These are phyloP conservation scores for Chaetomium sp. DNA, from an alignment of 2,329 filamentous ascomycete genomes.

Conservation along the genomic window DNA sequence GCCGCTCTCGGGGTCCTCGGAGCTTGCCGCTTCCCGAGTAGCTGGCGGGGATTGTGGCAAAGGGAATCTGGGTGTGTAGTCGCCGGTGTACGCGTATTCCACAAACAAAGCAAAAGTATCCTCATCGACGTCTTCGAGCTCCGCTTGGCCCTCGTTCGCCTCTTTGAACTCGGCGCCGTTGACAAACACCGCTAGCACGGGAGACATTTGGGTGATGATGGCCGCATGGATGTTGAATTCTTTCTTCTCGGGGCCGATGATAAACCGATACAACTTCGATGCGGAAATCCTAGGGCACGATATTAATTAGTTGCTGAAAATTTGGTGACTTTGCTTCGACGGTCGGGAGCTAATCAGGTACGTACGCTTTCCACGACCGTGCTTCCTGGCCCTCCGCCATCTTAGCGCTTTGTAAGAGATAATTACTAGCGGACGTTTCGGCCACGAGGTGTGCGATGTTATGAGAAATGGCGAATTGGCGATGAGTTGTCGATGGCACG, in stretches of 20 bases:
- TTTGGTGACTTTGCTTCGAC: too few relatives aligned
- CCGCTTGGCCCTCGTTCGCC: conserved; percentile 35
- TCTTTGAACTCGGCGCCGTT: conserved; percentile 38
- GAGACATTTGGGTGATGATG: conserved; percentile 37
- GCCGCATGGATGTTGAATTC: conserved; percentile 40
- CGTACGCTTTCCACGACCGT: too few relatives aligned
- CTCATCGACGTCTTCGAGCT: conserved; percentile 40
- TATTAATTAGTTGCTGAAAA: background rate
- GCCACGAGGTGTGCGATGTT: too few relatives aligned
- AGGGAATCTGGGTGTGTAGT: conserved; percentile 30
- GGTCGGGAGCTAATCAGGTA: too few relatives aligned
- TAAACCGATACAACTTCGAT: conserved; percentile 38
- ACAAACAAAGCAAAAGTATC: conserved; percentile 42
- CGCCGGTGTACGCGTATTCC: conserved; percentile 43
- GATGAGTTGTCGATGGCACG: too few relatives aligned
- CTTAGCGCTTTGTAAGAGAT: too few relatives aligned
- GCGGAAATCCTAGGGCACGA: background rate
- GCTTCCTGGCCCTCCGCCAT: too few relatives aligned
- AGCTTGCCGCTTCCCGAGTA: too few relatives aligned
- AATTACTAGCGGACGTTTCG: too few relatives aligned
- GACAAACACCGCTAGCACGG: conserved; percentile 37
- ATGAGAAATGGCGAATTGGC: too few relatives aligned
- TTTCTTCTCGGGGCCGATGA: conserved; percentile 38
- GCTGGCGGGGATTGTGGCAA: conserved; percentile 9
- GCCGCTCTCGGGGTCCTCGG: too few relatives aligned